A percentile compares a stretch with the other conserved stretches of the same genome.
phyloP scores from a whole-genome alignment of 2,329 filamentous ascomycete genomes.

The Fusarium sp. region DNA sequence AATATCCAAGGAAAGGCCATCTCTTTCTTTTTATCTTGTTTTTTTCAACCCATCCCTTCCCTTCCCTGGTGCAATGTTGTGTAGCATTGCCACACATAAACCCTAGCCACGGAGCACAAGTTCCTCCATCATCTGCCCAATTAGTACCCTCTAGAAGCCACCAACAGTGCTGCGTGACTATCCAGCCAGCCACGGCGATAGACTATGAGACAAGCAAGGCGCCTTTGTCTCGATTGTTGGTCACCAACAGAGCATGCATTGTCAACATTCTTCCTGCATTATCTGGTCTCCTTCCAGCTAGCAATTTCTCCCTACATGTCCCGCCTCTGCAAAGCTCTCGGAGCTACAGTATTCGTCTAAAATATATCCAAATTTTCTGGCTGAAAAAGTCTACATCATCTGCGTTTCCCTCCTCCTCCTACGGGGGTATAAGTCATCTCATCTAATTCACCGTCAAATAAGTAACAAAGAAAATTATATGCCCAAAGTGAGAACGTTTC shows the following conservation, averaged over 20 bases:
- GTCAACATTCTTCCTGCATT: not conserved
- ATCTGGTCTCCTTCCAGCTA: not conserved
- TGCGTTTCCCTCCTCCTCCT: constrained; percentile 41
- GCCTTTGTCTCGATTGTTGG: not conserved
- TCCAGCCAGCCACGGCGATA: not conserved
- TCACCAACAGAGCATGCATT: not conserved
- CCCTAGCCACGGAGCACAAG: not conserved
- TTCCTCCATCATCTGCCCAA: not conserved
- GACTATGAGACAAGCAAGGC: not conserved
- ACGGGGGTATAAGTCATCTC: constrained; percentile 47
- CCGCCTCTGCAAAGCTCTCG: constrained; percentile 11
- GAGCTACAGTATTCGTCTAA: constrained; percentile 25
- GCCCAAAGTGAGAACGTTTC: constrained; percentile 43
- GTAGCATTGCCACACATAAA: constrained; percentile 23
- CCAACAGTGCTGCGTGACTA: not conserved
- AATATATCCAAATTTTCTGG: constrained; percentile 37
- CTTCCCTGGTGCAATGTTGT: constrained; percentile 3
- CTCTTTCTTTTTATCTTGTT: not conserved
- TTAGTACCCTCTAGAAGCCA: not conserved
- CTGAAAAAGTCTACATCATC: constrained; percentile 36
- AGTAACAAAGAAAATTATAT: constrained; percentile 44
- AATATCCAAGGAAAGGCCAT: constrained; percentile 1
- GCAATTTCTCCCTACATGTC: constrained; percentile 2
- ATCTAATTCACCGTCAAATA: constrained; percentile 46
- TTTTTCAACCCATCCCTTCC: not conserved